Percentiles rank a stretch among this genome's conserved stretches.
Evolutionary conservation across 2,329 filamentous ascomycete species (phyloP).

Genomic region (Calonectria multiphialidica): DNA sequence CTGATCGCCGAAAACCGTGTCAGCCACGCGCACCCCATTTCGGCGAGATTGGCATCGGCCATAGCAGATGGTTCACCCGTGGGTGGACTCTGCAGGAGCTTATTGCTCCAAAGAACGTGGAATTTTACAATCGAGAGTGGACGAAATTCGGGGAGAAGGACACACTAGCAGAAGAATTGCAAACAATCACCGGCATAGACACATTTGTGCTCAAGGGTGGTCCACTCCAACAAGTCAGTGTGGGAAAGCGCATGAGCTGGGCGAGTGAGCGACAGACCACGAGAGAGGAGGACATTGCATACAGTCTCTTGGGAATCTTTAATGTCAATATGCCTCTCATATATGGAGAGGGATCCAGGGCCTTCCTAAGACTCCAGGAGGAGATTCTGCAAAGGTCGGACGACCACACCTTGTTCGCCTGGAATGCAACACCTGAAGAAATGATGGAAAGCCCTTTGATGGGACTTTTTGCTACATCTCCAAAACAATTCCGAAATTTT

Average conservation of each 20-base stretch:
- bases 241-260: background rate
- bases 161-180: background rate
- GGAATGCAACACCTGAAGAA: background rate
- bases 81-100: background rate
- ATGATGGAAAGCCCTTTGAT: background rate
- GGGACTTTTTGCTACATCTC: background rate
- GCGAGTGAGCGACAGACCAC: background rate
- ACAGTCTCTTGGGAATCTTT: conserved; percentile 4
- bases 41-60: background rate
- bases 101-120: background rate
- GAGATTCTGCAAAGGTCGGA: background rate
- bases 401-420: background rate
- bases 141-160: background rate
- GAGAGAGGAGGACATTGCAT: background rate
- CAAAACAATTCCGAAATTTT: background rate
- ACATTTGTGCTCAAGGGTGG: background rate
- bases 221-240: background rate
- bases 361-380: background rate
- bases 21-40: background rate
- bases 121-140: background rate
- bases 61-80: background rate
- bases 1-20: background rate
- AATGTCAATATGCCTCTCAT: conserved; percentile 16
- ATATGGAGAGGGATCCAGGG: conserved; percentile 1
- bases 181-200: background rate